phyloP scores from a whole-genome alignment of 257 asterid species.

The Scutellaria baicalensis region DNA sequence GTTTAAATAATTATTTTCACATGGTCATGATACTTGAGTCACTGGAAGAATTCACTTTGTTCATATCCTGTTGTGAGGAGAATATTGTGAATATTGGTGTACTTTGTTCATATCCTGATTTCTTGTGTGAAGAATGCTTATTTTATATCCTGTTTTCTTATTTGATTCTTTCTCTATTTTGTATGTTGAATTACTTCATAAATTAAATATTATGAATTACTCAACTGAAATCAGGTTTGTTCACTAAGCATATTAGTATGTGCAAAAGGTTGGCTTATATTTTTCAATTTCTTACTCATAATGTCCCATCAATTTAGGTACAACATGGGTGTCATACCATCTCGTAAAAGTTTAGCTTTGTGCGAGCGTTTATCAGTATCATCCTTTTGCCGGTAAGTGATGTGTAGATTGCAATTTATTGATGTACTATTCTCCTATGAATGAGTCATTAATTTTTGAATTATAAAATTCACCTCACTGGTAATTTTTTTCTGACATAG shows the following conservation, averaged over 20 bases:
- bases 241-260: neutral
- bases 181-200: neutral
- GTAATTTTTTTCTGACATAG: neutral
- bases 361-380: constrained; percentile 83
- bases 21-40: neutral
- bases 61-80: no score
- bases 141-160: neutral
- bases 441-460: neutral
- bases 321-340: constrained; percentile 86
- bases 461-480: neutral
- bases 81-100: no score
- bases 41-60: neutral
- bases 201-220: neutral
- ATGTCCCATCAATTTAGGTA: constrained; percentile 45
- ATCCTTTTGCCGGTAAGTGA: constrained; percentile 73
- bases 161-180: neutral
- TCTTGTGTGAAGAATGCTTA: neutral
- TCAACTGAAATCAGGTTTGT: neutral
- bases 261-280: neutral
- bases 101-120: no score
- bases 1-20: neutral
- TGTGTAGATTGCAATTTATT: neutral
- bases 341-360: constrained; percentile 77
- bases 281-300: neutral
- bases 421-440: neutral